Evolutionary conservation across 106 monocot genomes (phyloP).

Genomic region (Dendrobium chrysotoxum): DNA sequence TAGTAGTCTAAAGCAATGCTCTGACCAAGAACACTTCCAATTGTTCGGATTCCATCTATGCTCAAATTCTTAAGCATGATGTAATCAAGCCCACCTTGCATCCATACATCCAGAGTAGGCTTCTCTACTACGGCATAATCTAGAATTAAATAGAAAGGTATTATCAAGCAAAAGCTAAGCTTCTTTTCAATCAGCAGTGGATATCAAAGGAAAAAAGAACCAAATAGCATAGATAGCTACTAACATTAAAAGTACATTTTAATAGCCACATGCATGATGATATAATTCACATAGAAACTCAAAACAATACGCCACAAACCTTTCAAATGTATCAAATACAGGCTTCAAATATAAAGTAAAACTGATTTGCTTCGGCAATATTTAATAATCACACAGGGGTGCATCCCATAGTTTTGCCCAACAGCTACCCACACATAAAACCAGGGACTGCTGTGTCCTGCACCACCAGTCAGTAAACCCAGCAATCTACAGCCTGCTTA

Average conservation of each 20-base stretch:
- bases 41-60: conserved; percentile 74
- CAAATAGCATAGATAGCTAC: not conserved
- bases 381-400: no score
- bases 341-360: not conserved
- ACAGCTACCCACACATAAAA: no score
- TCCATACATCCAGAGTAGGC: conserved; percentile 60
- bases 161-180: not conserved
- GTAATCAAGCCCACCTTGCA: conserved; percentile 79
- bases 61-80: conserved; percentile 53
- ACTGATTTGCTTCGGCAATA: not conserved
- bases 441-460: no score
- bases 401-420: not conserved
- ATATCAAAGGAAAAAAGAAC: not conserved
- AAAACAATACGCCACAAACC: not conserved
- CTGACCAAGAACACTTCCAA: conserved; percentile 80
- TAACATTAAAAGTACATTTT: not conserved
- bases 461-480: no score
- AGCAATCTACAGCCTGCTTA: no score
- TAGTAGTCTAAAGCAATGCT: conserved; percentile 74
- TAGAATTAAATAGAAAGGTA: conserved; percentile 16
- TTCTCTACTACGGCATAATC: conserved; percentile 76
- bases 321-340: not conserved
- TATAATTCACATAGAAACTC: not conserved
- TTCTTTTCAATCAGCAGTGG: not conserved
- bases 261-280: not conserved